A percentile compares a stretch with the other conserved stretches of the same genome.
Evolutionary conservation across 1,139 yeast genomes (phyloP).

Genomic region (Diutina pseudorugosa): DNA sequence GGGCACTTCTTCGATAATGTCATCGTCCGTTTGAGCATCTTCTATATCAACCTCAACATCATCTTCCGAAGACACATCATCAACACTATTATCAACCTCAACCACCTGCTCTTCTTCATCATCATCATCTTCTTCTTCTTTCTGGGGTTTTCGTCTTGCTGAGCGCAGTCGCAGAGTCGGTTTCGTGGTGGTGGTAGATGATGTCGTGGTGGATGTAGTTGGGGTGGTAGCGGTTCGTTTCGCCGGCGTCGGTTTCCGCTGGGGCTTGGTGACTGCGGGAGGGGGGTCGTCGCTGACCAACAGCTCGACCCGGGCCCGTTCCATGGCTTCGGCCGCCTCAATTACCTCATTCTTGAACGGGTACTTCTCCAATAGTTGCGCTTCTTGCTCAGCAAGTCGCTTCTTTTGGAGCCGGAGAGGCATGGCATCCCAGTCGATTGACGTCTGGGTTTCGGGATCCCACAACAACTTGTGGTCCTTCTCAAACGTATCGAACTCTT

Average conservation of each 20-base stretch:
- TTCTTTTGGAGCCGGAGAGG: conserved; percentile 35
- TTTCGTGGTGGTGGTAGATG: not conserved
- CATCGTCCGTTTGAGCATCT: conserved; percentile 12
- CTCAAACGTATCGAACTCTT: conserved; percentile 22
- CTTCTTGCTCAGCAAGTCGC: conserved; percentile 27
- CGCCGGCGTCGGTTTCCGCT: not conserved
- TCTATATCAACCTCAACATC: conserved; percentile 7
- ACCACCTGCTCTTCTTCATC: no score
- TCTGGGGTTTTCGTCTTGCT: not conserved
- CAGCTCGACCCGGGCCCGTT: not conserved
- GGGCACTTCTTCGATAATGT: conserved; percentile 17
- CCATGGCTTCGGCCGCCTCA: conserved; percentile 10
- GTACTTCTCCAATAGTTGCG: conserved; percentile 19
- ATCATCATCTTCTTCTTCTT: not conserved
- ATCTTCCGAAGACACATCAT: not conserved
- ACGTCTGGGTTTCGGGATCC: conserved; percentile 15
- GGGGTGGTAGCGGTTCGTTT: conserved; percentile 8
- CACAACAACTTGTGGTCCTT: conserved; percentile 20
- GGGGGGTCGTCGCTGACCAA: not conserved
- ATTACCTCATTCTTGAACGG: conserved; percentile 26
- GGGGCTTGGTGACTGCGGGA: not conserved
- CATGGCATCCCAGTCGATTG: conserved; percentile 15
- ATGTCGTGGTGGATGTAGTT: conserved; percentile 2
- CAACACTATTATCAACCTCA: not conserved
- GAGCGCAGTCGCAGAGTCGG: conserved; percentile 1